Percentiles rank a stretch among this genome's conserved stretches.
Evolutionary conservation across 1,284 basidiomycete genomes (phyloP).

Genomic region (Agroathelia rolfsii): DNA sequence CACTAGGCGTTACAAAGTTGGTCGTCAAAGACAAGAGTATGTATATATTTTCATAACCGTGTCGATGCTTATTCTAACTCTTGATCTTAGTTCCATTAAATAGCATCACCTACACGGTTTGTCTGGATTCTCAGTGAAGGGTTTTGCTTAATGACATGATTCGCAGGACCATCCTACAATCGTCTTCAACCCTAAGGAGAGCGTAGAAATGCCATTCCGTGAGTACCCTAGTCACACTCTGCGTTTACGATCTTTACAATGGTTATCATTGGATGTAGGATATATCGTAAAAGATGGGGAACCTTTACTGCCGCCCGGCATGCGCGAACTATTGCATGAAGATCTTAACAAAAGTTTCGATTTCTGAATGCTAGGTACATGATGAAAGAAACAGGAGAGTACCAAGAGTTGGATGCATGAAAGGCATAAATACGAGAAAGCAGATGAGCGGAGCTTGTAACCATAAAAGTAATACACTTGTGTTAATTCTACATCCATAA

Average conservation of each 20-base stretch:
- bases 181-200: slow-evolving; percentile 71
- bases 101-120: slow-evolving; percentile 65
- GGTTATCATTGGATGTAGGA: slow-evolving; percentile 26
- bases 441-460: too few relatives aligned
- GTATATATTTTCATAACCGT: slow-evolving; percentile 13
- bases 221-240: slow-evolving; percentile 21
- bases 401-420: too few relatives aligned
- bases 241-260: slow-evolving; percentile 5
- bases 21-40: slow-evolving; percentile 74
- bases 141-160: not conserved
- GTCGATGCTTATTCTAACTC: slow-evolving; percentile 1
- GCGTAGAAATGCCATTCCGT: slow-evolving; percentile 94
- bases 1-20: slow-evolving; percentile 84
- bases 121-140: slow-evolving; percentile 11
- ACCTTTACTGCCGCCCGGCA: slow-evolving; percentile 81
- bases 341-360: slow-evolving; percentile 86
- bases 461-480: too few relatives aligned
- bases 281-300: slow-evolving; percentile 47
- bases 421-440: too few relatives aligned
- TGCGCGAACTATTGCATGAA: slow-evolving; percentile 75
- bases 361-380: slow-evolving; percentile 37
- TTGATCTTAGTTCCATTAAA: slow-evolving; percentile 43
- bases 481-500: too few relatives aligned
- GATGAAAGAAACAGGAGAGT: slow-evolving; percentile 1
- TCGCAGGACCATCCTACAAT: slow-evolving; percentile 80